These are phyloP conservation scores for Mucor velutinosus DNA, from an alignment of 371 early-diverging fungal species.

Conservation along the genomic window DNA sequence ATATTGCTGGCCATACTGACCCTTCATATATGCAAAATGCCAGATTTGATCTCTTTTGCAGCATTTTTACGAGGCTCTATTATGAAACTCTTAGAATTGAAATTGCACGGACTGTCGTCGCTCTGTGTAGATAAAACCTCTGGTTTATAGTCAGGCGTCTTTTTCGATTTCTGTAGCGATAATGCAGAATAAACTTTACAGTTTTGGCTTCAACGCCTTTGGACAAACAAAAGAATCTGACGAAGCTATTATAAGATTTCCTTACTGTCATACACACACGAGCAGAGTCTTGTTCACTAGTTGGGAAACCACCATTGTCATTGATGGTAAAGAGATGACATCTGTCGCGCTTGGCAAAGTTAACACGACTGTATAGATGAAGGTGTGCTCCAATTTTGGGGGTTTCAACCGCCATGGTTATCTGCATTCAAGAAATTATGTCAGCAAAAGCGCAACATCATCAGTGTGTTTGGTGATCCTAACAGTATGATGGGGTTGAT, in stretches of 20 bases:
- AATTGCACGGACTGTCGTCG: too few relatives aligned
- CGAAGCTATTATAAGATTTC: not conserved
- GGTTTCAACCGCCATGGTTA: conserved; percentile 24
- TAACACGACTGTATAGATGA: conserved; percentile 14
- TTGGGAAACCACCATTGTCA: conserved; percentile 40
- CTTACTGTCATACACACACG: conserved; percentile 1
- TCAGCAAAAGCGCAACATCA: not conserved
- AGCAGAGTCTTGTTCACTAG: conserved; percentile 20
- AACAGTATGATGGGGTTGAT: conserved; percentile 26
- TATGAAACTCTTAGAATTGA: too few relatives aligned
- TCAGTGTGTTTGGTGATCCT: conserved; percentile 27
- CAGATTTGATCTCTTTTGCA: too few relatives aligned
- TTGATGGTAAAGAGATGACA: conserved; percentile 21
- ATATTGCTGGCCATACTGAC: too few relatives aligned
- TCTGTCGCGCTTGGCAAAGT: not conserved
- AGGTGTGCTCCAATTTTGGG: conserved; percentile 20
- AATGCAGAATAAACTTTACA: conserved; percentile 13
- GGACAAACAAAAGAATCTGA: conserved; percentile 18
- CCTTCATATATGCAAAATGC: too few relatives aligned
- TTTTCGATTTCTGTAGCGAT: not conserved
- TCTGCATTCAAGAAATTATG: not conserved
- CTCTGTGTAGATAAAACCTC: not conserved
- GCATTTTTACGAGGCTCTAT: too few relatives aligned
- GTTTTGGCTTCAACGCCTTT: conserved; percentile 44
- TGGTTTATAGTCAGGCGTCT: too few relatives aligned